Base-by-base conservation (phyloP, 176 grass and related monocot genomes). In the Cocos nucifera region DNA sequence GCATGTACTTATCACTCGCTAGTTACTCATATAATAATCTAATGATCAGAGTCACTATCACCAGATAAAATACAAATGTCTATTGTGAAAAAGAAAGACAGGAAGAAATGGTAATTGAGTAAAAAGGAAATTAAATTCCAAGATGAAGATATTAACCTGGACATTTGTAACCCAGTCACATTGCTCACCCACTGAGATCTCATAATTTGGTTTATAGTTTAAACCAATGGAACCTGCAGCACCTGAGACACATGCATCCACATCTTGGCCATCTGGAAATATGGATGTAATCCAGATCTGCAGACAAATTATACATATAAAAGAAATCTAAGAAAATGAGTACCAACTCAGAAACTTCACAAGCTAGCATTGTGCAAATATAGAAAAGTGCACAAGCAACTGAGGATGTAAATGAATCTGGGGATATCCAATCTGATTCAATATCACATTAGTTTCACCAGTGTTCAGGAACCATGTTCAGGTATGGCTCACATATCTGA, bases 231-330 rank as follows among this genome's bases (percentile, higher is more conserved):
- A 91, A 22, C 59, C 74, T 22, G 66, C 75, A 15, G 81, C 84
- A 65, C 22, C 77, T 17, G 76, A 81, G 17, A 91, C 64, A 20
- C 78, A 78, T 12, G 51, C 63, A 17, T 44, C 50, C 48, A 91
- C 81, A 27, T 90, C 83, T 49, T 84, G 85, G 17, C 70, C 73
- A 63, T 85, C 59, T 1, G 81, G 73, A 60, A 61, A 88, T 73
- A 83, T 74, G 50, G 87, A 85, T 14, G 81, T 88, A 69, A 97
- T 78, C 50, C 49, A 67, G 58, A 91, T 83, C 87, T 91, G 70
- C 65, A 72, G 1, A 56, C 28, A 19, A 56, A 66, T 0, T 51
- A 22, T 30, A 32, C 22, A 56, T 28, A 68, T 25, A 20, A 66
- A 67, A 55, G 6, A 35, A 35, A 35, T 35, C 32, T 35, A 9